phyloP scores from a whole-genome alignment of 2,329 filamentous ascomycete genomes.

The Cladosporium halotolerans region DNA sequence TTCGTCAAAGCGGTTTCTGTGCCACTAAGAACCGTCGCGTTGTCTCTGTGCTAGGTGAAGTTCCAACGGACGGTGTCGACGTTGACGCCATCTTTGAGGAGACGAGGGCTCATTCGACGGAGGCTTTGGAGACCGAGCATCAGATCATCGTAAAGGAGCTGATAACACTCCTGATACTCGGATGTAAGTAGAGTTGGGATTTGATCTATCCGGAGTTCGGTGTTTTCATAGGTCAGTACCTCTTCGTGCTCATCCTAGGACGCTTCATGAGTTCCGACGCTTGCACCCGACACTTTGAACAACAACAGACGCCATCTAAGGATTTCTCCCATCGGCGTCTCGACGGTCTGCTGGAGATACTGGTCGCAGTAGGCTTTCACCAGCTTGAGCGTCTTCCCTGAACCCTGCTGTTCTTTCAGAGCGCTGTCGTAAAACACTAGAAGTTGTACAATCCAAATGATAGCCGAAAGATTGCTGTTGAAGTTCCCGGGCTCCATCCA shows the following conservation, averaged over 20 bases:
- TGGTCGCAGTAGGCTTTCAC: slow-evolving; percentile 8
- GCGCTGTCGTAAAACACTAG: slow-evolving; percentile 13
- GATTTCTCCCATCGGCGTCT: slow-evolving; percentile 13
- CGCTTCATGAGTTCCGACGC: slow-evolving; percentile 7
- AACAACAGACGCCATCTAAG: slow-evolving; percentile 12
- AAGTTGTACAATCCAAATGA: slow-evolving; percentile 14
- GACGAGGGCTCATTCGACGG: neutral
- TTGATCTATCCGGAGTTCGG: slow-evolving; percentile 10
- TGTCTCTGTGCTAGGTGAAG: slow-evolving; percentile 12
- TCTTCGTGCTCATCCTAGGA: slow-evolving; percentile 9
- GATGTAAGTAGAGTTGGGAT: slow-evolving; percentile 12
- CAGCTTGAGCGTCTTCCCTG: slow-evolving; percentile 8
- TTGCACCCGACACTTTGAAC: slow-evolving; percentile 8
- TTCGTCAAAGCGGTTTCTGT: neutral
- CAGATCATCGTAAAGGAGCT: slow-evolving; percentile 10
- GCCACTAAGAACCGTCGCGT: neutral
- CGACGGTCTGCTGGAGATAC: slow-evolving; percentile 11
- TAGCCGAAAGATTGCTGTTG: slow-evolving; percentile 10
- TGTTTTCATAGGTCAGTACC: slow-evolving; percentile 11
- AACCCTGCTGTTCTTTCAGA: slow-evolving; percentile 4
- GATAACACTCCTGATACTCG: slow-evolving; percentile 7
- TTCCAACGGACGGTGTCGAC: slow-evolving; percentile 11
- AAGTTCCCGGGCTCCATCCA: slow-evolving; percentile 15
- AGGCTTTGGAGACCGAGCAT: slow-evolving; percentile 4
- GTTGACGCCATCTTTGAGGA: slow-evolving; percentile 8